Base-by-base conservation (phyloP, 345 rosid species). In the Populus simonii region DNA sequence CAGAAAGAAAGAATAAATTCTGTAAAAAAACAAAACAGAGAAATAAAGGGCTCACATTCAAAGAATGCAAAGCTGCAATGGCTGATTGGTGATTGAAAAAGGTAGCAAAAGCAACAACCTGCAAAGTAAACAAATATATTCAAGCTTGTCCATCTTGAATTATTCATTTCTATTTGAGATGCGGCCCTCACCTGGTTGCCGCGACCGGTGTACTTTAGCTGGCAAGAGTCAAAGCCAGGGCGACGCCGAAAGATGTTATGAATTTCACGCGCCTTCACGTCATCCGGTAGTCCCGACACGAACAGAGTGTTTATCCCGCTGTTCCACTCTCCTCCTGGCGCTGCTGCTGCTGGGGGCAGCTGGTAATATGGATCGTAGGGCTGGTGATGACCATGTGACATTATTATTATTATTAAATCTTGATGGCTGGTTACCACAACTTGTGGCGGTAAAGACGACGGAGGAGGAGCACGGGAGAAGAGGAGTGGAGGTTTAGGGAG, bases 31-130 rank as follows among this genome's bases (percentile, higher is more conserved):
- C 3, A 66, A 36, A 41, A 18, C 5, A 66, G 20, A 73, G 22
- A 45, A 15, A 33, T 23, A 29, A 3, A 35, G 41, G 76, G 31
- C 93, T 90, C 83, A 92, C 98, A 84, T 94, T 86, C 62, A 94
- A 83, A 27, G 93, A 83, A 70, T 85, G 90, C 90, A 91, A 36
- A 36, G 94, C 96, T 31, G 90, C 89, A 55, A 92, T 75, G 18
- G 97, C 94, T 4, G 90, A 84, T 68, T 91, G 86, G 84, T 90
- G 94, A 85, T 90, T 88, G 74, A 87, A 79, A 74, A 94, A 94
- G 12, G 97, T 91, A 68, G 93, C 96, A 86, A 94, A 94, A 29
- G 98, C 98, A 82, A 92, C 96, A 74, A 91, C 97, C 97, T 94
- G 90, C 61, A 80, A 76, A 51, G 67, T 29, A 55, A 29, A 68